Conservation (phyloP, 257 asterid species). For the Solanum dulcamara region DNA sequence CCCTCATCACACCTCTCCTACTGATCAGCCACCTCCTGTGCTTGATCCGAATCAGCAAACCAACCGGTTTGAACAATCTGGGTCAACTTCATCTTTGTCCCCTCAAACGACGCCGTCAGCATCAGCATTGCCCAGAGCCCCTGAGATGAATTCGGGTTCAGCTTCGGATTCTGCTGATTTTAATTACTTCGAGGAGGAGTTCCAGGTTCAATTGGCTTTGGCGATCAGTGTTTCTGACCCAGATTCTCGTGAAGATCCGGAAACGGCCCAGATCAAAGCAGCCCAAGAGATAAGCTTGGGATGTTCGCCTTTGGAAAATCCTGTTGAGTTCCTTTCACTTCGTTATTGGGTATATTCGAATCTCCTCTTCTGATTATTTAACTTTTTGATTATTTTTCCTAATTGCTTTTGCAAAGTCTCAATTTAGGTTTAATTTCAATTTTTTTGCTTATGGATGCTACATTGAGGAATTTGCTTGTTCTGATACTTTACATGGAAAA, state of each 20-base stretch:
- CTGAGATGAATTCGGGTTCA: not conserved
- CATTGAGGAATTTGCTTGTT: not conserved
- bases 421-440: not conserved
- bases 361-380: not conserved
- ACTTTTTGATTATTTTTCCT: not conserved
- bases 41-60: not conserved
- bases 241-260: conserved; percentile 60
- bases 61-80: not conserved
- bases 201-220: conserved; percentile 90
- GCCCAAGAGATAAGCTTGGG: conserved; percentile 96
- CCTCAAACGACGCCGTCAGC: conserved; percentile 3
- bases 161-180: conserved; percentile 15
- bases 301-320: conserved; percentile 50
- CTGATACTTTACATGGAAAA: not conserved
- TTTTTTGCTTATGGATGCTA: not conserved
- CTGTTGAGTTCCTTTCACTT: conserved; percentile 59
- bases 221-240: conserved; percentile 97
- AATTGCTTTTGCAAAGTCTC: not conserved
- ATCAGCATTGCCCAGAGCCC: not conserved
- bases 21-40: not conserved
- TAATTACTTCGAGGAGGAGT: conserved; percentile 91
- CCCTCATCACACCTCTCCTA: not conserved
- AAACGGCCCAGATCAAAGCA: conserved; percentile 75
- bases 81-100: conserved; percentile 1
- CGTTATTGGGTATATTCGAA: conserved; percentile 65